Conservation (phyloP, 805 yeast genomes). For the Monosporozyma yasuniensis region DNA sequence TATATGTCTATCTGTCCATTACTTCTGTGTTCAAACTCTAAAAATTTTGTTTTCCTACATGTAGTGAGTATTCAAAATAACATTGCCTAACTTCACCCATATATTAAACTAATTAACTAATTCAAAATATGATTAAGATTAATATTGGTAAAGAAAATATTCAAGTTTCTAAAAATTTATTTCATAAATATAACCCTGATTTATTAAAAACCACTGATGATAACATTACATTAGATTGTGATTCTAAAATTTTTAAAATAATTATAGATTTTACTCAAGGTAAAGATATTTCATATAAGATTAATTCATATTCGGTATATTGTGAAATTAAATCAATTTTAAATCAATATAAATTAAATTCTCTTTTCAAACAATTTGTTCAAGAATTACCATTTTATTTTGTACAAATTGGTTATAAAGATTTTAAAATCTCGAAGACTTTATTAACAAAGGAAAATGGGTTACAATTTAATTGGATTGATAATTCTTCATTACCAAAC, state of each 20-base stretch:
- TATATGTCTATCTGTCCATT: background rate
- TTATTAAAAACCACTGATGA: background rate
- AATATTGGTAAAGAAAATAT: background rate
- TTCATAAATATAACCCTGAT: background rate
- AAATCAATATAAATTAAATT: background rate
- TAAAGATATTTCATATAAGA: background rate
- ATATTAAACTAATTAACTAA: too few relatives aligned
- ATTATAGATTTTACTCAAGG: background rate
- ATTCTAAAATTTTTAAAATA: slow-evolving; percentile 35
- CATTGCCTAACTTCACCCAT: too few relatives aligned
- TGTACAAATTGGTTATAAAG: background rate
- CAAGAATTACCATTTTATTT: background rate
- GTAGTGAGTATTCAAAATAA: too few relatives aligned
- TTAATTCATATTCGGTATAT: background rate
- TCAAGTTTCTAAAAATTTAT: background rate
- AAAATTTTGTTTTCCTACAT: too few relatives aligned
- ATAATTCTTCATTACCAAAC: background rate
- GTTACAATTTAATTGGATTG: background rate
- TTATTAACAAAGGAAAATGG: background rate
- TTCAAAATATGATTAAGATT: background rate
- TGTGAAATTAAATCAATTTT: background rate
- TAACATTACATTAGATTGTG: background rate
- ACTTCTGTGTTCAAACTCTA: too few relatives aligned
- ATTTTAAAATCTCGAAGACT: background rate
- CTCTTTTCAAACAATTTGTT: background rate